phyloP scores from a whole-genome alignment of 2,329 filamentous ascomycete genomes.

The Westerdykella ornata region DNA sequence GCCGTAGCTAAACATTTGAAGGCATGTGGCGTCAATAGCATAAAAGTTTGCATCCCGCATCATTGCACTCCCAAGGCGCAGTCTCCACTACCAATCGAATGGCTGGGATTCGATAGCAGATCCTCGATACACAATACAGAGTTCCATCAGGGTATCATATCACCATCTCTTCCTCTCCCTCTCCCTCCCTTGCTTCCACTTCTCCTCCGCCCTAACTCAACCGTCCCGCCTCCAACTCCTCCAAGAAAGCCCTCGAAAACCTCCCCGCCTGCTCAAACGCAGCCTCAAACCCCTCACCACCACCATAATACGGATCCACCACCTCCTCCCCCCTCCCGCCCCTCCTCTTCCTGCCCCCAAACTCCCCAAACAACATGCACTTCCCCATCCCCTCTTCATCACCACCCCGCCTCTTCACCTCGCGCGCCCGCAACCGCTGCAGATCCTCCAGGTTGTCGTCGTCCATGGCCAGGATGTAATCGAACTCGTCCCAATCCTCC shows the following conservation, averaged over 20 bases:
- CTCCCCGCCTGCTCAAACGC: constrained; percentile 78
- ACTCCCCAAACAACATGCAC: constrained; percentile 81
- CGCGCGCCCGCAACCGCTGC: constrained; percentile 50
- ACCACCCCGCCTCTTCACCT: constrained; percentile 39
- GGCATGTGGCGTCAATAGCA: too few species aligned
- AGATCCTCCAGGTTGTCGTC: constrained; percentile 69
- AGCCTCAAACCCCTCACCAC: constrained; percentile 67
- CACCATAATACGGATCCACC: constrained; percentile 90
- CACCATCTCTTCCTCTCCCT: neutral
- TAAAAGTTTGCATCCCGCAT: too few species aligned
- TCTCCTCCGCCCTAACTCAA: constrained; percentile 13
- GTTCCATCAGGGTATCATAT: constrained; percentile 5
- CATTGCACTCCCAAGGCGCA: too few species aligned
- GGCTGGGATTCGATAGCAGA: too few species aligned
- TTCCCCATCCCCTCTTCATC: constrained; percentile 40
- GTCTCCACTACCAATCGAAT: too few species aligned
- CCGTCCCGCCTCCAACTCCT: constrained; percentile 46
- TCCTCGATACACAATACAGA: too few species aligned
- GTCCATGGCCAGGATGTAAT: constrained; percentile 97
- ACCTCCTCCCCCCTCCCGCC: constrained; percentile 60
- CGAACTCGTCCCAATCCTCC: constrained; percentile 75
- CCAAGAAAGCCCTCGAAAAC: constrained; percentile 71
- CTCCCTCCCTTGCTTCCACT: neutral
- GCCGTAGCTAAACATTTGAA: too few species aligned
- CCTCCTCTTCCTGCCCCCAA: constrained; percentile 49